Base-by-base conservation (phyloP, 192 early-diverging fungal species). In the Podila minutissima region DNA sequence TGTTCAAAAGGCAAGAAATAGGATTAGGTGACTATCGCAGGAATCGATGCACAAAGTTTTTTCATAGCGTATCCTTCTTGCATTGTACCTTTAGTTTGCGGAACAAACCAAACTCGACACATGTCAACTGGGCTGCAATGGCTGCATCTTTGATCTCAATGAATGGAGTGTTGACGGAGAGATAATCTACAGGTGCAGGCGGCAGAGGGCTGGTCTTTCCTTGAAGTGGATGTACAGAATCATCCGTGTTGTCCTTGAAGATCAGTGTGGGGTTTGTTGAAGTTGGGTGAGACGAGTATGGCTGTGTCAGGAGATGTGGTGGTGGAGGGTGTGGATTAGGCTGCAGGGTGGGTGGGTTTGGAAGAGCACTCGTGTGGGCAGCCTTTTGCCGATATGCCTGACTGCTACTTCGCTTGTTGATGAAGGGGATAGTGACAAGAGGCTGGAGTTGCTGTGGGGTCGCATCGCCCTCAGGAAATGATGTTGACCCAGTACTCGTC, bases 41-140 rank as follows among this genome's bases (percentile, higher is more conserved):
- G 41, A 2, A 37, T 46, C 41, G 4, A 15, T 17, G 15, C 41
- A 15, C 2, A 8, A 17, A 4, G 41, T 3, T 12, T 46, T 46
- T 46, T 46, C 15, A 13, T 17, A 15, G 12, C 15, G 1, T 4
- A 11, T 4, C 41, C 2, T 46, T 3, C 15, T 17, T 46, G 41
- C 13, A 1, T 8, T 1, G 62, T 74, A 90, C 91, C 85, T 91
- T 86, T 51, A 94, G 90, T 58, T 84, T 83, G 57, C 70, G 64
- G 69, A 95, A 93, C 17, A 93, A 82, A 24, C 89, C 83, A 38
- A 74, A 86, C 60, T 94, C 93, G 13, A 93, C 78, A 37, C 82
- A 86, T 5, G 89, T 92, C 28, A 95, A 74, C 59, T 95, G 93
- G 38, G 88, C 83, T 2, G 91, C 93, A 58, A 95, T 86, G 0